Conservation (phyloP, 768 basidiomycete genomes). For the Tricholoma sp. region DNA sequence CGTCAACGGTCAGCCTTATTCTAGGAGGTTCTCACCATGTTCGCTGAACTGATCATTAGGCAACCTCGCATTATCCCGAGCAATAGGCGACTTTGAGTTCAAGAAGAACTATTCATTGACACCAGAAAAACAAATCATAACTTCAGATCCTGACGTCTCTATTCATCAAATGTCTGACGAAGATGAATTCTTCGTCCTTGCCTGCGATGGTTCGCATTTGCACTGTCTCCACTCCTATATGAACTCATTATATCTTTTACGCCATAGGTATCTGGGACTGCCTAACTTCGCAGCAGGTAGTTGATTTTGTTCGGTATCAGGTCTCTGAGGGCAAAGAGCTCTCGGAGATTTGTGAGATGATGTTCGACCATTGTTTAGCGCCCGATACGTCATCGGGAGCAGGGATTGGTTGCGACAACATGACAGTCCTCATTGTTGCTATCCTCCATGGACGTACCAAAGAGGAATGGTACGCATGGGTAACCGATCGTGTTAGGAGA, state of each 20-base stretch:
- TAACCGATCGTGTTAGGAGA: slow-evolving; percentile 74
- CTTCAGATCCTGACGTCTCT: slow-evolving; percentile 88
- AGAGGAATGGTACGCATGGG: slow-evolving; percentile 90
- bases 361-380: slow-evolving; percentile 91
- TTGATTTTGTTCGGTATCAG: slow-evolving; percentile 82
- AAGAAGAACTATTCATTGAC: slow-evolving; percentile 83
- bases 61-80: slow-evolving; percentile 91
- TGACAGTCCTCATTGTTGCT: slow-evolving; percentile 92
- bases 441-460: slow-evolving; percentile 82
- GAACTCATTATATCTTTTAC: neutral
- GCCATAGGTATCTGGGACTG: slow-evolving; percentile 97
- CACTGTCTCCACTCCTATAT: slow-evolving; percentile 1
- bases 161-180: slow-evolving; percentile 77
- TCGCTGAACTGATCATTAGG: slow-evolving; percentile 40
- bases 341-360: slow-evolving; percentile 78
- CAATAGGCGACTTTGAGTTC: slow-evolving; percentile 97
- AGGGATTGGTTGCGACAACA: slow-evolving; percentile 98
- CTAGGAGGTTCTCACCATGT: neutral
- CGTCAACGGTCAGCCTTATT: slow-evolving; percentile 71
- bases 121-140: slow-evolving; percentile 92
- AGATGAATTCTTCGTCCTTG: slow-evolving; percentile 95
- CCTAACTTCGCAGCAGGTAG: slow-evolving; percentile 84
- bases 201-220: slow-evolving; percentile 79
- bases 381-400: slow-evolving; percentile 87
- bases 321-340: slow-evolving; percentile 77